Percentiles rank a stretch among this genome's conserved stretches.
Conservation (phyloP, 345 rosid genomes). For the Anastatica hierochuntica region DNA sequence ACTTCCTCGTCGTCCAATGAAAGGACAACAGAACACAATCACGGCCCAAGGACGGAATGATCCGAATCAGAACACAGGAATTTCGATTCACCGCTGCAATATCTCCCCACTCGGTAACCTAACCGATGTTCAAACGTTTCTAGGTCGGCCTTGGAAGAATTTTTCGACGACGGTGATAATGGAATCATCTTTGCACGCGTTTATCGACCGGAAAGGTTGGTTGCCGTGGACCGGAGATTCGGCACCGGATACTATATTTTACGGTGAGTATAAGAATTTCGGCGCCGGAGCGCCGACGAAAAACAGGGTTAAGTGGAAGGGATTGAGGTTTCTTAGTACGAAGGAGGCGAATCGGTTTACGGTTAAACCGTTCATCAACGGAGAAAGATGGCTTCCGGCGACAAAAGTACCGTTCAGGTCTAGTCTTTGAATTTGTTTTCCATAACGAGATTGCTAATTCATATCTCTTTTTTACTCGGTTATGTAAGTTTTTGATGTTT, state of each 20-base stretch:
- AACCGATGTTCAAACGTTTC: constrained; percentile 34
- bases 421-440: constrained; percentile 28
- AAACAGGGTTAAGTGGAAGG: constrained; percentile 65
- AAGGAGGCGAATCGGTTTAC: constrained; percentile 43
- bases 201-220: constrained; percentile 55
- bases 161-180: constrained; percentile 50
- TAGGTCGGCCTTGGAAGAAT: constrained; percentile 72
- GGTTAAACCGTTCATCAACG: constrained; percentile 41
- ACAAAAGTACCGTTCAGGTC: constrained; percentile 32
- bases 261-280: constrained; percentile 46
- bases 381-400: constrained; percentile 44
- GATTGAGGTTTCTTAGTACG: constrained; percentile 31
- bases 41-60: constrained; percentile 66
- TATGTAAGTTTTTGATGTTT: no score
- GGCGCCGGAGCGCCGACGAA: constrained; percentile 48
- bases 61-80: constrained; percentile 76
- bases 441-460: neutral
- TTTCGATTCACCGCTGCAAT: constrained; percentile 57
- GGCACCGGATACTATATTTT: constrained; percentile 55
- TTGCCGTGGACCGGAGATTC: constrained; percentile 58
- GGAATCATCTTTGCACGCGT: constrained; percentile 36
- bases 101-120: constrained; percentile 42
- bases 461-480: neutral
- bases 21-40: constrained; percentile 57
- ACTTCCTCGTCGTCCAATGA: constrained; percentile 46